Evolutionary conservation across 345 rosid genomes (phyloP).

Genomic region (Populus nigra): DNA sequence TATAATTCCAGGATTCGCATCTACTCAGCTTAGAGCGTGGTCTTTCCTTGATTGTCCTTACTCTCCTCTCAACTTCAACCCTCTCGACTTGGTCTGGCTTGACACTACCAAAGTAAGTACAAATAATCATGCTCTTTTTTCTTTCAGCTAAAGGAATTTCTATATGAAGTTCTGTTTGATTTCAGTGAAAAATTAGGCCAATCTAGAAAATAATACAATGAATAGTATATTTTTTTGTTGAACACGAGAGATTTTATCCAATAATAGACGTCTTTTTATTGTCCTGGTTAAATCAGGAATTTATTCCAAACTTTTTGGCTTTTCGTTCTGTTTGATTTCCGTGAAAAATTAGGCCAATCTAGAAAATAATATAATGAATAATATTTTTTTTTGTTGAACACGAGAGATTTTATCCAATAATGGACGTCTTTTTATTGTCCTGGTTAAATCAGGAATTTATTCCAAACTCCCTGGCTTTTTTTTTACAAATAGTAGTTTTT

Average conservation of each 20-base stretch:
- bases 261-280: background rate
- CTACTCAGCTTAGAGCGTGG: slow-evolving; percentile 98
- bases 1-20: slow-evolving; percentile 96
- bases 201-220: too few species aligned
- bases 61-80: slow-evolving; percentile 95
- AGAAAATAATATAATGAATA: too few species aligned
- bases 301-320: background rate
- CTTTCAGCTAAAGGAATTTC: background rate
- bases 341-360: too few species aligned
- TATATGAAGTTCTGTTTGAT: background rate
- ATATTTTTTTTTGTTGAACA: background rate
- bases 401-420: background rate
- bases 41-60: slow-evolving; percentile 96
- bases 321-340: background rate
- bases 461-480: background rate
- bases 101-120: slow-evolving; percentile 78
- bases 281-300: background rate
- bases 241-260: background rate
- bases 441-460: too few species aligned
- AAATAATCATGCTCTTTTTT: slow-evolving; percentile 8
- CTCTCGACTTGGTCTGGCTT: slow-evolving; percentile 97
- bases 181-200: too few species aligned
- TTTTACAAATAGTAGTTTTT: background rate
- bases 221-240: background rate
- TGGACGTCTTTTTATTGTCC: background rate